Evolutionary conservation across 306 rosid genomes (phyloP).

Genomic region (Echinosophora koreensis): DNA sequence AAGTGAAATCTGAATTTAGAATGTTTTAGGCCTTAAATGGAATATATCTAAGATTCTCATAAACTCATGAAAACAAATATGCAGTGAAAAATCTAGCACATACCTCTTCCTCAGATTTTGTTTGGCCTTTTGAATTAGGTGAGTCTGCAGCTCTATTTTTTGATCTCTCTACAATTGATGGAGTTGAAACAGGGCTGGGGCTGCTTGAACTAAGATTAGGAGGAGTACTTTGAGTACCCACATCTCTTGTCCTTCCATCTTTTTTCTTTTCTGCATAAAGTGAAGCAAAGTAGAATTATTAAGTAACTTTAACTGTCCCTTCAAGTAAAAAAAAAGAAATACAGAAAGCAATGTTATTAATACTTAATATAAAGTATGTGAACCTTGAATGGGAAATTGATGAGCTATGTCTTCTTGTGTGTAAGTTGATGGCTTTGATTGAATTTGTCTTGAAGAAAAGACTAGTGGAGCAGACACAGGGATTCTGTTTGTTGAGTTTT

Average conservation of each 20-base stretch:
- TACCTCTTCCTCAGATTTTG: constrained; percentile 66
- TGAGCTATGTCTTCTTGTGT: constrained; percentile 53
- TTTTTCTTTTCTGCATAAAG: constrained; percentile 59
- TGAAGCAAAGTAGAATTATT: not conserved
- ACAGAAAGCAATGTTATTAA: not conserved
- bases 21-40: constrained; percentile 9
- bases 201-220: constrained; percentile 66
- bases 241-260: constrained; percentile 76
- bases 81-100: not conserved
- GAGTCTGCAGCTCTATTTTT: constrained; percentile 59
- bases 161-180: constrained; percentile 66
- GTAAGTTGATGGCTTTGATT: constrained; percentile 57
- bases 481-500: constrained; percentile 62
- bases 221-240: constrained; percentile 86
- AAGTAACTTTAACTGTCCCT: constrained; percentile 8
- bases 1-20: not conserved
- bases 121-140: constrained; percentile 58
- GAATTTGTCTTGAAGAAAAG: constrained; percentile 61
- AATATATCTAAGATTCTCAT: not conserved
- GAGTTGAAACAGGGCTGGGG: constrained; percentile 69
- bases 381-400: constrained; percentile 75
- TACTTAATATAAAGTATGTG: not conserved
- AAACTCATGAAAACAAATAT: not conserved
- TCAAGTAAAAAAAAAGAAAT: not conserved
- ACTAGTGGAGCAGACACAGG: constrained; percentile 81